Percentiles rank a stretch among this genome's conserved stretches.
phyloP scores from a whole-genome alignment of 1,284 basidiomycete species.

The Ceratobasidium sp. region DNA sequence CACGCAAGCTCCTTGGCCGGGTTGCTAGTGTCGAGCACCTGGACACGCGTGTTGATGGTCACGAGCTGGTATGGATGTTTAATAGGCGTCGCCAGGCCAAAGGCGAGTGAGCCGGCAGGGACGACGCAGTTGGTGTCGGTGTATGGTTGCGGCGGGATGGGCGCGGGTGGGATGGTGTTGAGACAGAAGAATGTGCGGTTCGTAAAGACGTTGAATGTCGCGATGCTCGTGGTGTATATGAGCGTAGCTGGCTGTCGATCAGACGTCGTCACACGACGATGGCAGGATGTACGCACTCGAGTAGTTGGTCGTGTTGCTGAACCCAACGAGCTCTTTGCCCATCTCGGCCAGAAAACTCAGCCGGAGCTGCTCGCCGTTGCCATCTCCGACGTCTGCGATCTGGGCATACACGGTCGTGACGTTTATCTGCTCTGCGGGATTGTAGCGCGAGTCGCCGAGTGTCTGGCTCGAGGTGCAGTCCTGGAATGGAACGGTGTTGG shows the following conservation, averaged over 20 bases:
- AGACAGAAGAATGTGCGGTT: constrained; percentile 78
- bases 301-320: constrained; percentile 64
- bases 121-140: constrained; percentile 72
- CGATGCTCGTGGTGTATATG: constrained; percentile 78
- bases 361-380: constrained; percentile 50
- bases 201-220: constrained; percentile 75
- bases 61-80: constrained; percentile 74
- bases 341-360: constrained; percentile 67
- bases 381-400: constrained; percentile 57
- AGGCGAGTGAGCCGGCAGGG: constrained; percentile 75
- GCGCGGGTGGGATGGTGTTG: constrained; percentile 74
- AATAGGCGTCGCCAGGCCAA: constrained; percentile 79
- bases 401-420: constrained; percentile 78
- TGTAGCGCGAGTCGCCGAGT: constrained; percentile 17
- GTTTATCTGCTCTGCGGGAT: constrained; percentile 61
- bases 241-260: constrained; percentile 68
- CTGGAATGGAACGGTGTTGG: constrained; percentile 21
- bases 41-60: constrained; percentile 82
- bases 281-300: constrained; percentile 55
- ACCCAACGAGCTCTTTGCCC: constrained; percentile 64
- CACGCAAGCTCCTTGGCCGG: constrained; percentile 79
- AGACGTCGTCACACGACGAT: neutral
- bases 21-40: constrained; percentile 80
- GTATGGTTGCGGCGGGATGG: constrained; percentile 57
- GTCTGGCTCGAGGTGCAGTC: constrained; percentile 30